These are phyloP conservation scores for Naganishia albida DNA, from an alignment of 1,284 basidiomycete species.

Conservation along the genomic window DNA sequence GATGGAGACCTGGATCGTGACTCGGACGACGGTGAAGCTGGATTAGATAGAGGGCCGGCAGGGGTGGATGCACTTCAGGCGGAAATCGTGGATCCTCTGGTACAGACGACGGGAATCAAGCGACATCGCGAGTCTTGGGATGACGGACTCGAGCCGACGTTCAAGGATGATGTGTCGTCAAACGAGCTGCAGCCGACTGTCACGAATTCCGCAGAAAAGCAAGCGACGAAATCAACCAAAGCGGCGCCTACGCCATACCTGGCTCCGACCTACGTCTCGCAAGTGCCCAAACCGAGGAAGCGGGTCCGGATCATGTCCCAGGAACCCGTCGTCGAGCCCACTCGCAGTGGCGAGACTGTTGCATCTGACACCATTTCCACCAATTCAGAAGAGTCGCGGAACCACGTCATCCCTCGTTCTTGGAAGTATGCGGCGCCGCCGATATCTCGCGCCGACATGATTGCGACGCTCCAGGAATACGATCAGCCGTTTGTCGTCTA, in stretches of 20 bases:
- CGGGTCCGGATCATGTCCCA: constrained; percentile 28
- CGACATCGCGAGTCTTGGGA: constrained; percentile 11
- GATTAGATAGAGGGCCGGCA: neutral
- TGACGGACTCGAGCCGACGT: constrained; percentile 17
- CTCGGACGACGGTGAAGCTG: constrained; percentile 15
- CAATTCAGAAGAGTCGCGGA: constrained; percentile 25
- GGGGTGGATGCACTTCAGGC: constrained; percentile 11
- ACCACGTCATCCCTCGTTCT: constrained; percentile 29
- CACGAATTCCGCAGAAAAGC: neutral
- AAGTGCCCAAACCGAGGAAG: constrained; percentile 36
- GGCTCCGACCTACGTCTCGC: constrained; percentile 35
- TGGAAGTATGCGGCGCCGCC: constrained; percentile 63
- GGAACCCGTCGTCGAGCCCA: neutral
- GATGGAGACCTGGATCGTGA: constrained; percentile 22
- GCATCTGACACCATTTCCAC: constrained; percentile 8
- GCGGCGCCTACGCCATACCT: neutral
- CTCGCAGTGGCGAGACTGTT: constrained; percentile 8
- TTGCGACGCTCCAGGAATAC: constrained; percentile 59
- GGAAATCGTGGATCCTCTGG: constrained; percentile 4
- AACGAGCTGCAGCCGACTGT: neutral
- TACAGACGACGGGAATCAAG: constrained; percentile 2
- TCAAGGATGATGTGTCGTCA: constrained; percentile 1
- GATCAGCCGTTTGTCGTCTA: constrained; percentile 69
- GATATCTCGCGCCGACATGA: constrained; percentile 60
- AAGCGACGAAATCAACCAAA: neutral